Evolutionary conservation across 306 rosid species (phyloP).

Genomic region (Trifolium pratense): DNA sequence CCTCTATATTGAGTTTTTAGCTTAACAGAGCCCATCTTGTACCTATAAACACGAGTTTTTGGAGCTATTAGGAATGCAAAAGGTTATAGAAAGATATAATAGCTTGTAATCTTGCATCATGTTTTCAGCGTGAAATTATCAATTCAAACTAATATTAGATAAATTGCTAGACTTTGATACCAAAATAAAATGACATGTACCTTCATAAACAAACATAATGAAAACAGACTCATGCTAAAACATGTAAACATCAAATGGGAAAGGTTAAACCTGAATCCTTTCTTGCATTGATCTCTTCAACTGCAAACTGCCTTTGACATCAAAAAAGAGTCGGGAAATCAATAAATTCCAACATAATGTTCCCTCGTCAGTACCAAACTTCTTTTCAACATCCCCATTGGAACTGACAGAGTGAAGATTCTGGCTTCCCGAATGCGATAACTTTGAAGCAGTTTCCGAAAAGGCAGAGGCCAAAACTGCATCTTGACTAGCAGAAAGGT

Average conservation of each 20-base stretch:
- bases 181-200: slow-evolving; percentile 15
- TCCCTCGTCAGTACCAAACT: slow-evolving; percentile 74
- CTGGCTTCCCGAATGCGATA: slow-evolving; percentile 54
- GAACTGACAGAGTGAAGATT: slow-evolving; percentile 48
- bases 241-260: slow-evolving; percentile 25
- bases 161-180: slow-evolving; percentile 21
- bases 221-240: slow-evolving; percentile 2
- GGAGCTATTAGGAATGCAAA: neutral
- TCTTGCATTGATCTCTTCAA: slow-evolving; percentile 65
- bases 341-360: slow-evolving; percentile 84
- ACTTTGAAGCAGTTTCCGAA: slow-evolving; percentile 49
- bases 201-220: slow-evolving; percentile 9
- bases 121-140: slow-evolving; percentile 26
- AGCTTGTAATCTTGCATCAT: slow-evolving; percentile 13
- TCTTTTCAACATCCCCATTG: slow-evolving; percentile 61
- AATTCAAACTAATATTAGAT: neutral
- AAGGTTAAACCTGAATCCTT: slow-evolving; percentile 76
- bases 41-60: no score
- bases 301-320: slow-evolving; percentile 61
- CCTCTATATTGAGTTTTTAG: no score
- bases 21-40: no score
- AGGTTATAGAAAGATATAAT: slow-evolving; percentile 25
- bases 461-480: slow-evolving; percentile 48
- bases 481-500: slow-evolving; percentile 57
- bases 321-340: slow-evolving; percentile 87